Evolutionary conservation across 106 monocot genomes (phyloP).

Genomic region (Ottelia alismoides): DNA sequence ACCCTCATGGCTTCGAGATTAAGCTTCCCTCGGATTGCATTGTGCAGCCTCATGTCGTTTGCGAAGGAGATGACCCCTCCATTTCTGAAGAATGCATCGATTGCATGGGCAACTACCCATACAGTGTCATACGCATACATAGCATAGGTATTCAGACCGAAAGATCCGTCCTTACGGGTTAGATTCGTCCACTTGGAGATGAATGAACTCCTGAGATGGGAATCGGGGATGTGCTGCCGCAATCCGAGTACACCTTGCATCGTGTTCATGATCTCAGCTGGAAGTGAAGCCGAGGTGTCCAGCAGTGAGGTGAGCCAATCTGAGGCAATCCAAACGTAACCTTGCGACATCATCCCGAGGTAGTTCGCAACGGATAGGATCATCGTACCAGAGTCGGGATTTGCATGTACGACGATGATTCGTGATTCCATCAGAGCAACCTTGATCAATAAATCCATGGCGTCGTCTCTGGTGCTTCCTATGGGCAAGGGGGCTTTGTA

Average conservation of each 20-base stretch:
- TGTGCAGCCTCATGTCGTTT: conserved; percentile 24
- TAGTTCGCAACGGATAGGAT: conserved; percentile 48
- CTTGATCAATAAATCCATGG: conserved; percentile 5
- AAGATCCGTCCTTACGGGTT: conserved; percentile 9
- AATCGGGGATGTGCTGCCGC: conserved; percentile 36
- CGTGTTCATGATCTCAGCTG: conserved; percentile 8
- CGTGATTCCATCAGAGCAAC: conserved; percentile 6
- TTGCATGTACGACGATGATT: conserved; percentile 6
- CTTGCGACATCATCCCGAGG: conserved; percentile 39
- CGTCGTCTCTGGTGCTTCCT: neutral
- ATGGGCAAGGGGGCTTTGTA: conserved; percentile 2
- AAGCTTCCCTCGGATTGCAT: conserved; percentile 11
- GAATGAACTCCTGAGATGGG: conserved; percentile 24
- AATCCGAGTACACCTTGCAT: conserved; percentile 54
- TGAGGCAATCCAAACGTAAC: conserved; percentile 66
- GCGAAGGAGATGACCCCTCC: conserved; percentile 44
- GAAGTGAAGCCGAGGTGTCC: conserved; percentile 21
- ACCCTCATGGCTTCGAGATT: conserved; percentile 33
- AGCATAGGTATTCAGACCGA: conserved; percentile 44
- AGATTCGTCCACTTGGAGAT: conserved; percentile 29
- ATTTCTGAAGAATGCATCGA: conserved; percentile 39
- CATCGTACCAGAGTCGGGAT: conserved; percentile 14
- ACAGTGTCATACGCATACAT: conserved; percentile 66
- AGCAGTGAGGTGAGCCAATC: conserved; percentile 55
- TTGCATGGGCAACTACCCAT: conserved; percentile 46